Percentiles rank a stretch among this genome's conserved stretches.
These are phyloP conservation scores for Solanum rostratum DNA, from an alignment of 257 asterid genomes.

Conservation along the genomic window DNA sequence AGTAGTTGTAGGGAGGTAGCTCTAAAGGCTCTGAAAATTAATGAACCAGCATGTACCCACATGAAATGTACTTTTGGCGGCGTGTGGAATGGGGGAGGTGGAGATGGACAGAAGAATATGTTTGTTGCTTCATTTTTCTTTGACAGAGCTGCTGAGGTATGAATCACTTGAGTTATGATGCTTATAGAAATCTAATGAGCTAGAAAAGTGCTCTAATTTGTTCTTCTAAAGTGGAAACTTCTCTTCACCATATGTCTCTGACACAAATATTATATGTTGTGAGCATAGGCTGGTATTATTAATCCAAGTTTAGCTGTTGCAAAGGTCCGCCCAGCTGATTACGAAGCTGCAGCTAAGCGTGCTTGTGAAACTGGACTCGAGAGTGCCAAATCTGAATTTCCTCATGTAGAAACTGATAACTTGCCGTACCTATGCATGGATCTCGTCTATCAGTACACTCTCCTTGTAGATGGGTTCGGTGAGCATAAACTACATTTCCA, in stretches of 20 bases:
- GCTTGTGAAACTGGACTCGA: slow-evolving; percentile 66
- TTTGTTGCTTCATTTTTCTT: slow-evolving; percentile 94
- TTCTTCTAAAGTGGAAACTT: neutral
- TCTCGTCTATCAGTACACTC: slow-evolving; percentile 71
- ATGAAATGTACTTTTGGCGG: slow-evolving; percentile 99
- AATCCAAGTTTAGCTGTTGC: slow-evolving; percentile 64
- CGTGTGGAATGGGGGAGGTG: slow-evolving; percentile 98
- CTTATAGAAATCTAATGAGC: neutral
- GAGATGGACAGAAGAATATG: slow-evolving; percentile 89
- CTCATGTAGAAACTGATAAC: slow-evolving; percentile 53
- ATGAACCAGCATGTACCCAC: slow-evolving; percentile 74
- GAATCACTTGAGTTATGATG: neutral
- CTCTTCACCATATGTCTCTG: neutral
- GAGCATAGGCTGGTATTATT: slow-evolving; percentile 67
- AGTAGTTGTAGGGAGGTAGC: slow-evolving; percentile 57
- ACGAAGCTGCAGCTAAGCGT: slow-evolving; percentile 72
- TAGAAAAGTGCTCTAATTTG: neutral
- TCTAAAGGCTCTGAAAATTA: slow-evolving; percentile 66
- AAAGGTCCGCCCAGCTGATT: slow-evolving; percentile 69
- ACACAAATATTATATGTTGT: neutral
- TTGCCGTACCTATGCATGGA: slow-evolving; percentile 95
- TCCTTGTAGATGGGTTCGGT: slow-evolving; percentile 97
- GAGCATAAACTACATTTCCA: slow-evolving; percentile 15
- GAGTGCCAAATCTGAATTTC: slow-evolving; percentile 47
- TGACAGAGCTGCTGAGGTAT: slow-evolving; percentile 96